Evolutionary conservation across 495 filamentous ascomycete species (phyloP), one percentile per base, ranked within the genome.

Genomic region (Neurospora sublineolata): DNA sequence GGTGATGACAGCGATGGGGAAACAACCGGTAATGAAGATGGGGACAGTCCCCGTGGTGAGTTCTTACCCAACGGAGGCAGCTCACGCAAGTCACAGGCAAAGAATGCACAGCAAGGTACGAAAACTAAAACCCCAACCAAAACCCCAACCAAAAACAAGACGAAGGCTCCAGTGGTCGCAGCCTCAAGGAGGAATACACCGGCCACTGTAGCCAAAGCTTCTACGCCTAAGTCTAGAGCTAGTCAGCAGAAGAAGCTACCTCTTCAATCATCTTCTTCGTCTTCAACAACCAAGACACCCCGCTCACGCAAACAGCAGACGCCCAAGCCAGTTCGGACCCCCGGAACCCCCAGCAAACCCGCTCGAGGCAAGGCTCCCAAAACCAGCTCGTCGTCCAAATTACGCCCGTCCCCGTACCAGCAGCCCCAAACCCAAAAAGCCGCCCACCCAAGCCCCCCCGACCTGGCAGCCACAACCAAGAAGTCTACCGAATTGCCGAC

Each of bases 1-100:
- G 79, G 71, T 41, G 77, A 79, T 9, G 74, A 75, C 33, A 78
- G 76, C n/a, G 77, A 75, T 7, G 70, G 70, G 39, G 76, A 77
- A 67, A 71, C 75, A 37, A 78, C 69, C 60, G 76, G 73, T 30
- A 74, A 72, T 68, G 79, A 74, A 74, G 70, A 70, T 11, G 10
- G 68, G 20, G 23, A 68, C 41, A 75, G 79, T 72, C 69, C 46
- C 44, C 74, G 52, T 44, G 73, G 75, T 75, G 71, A 74, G 77
- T 75, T 67, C 10, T 37, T 33, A 38, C 52, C 60, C 37, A 70
- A 69, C 30, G 70, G 73, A 41, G 37, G 67, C 71, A 69, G 71
- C 64, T 73, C 44, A 36, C 39, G 42, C 33, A 70, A 69, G 40
- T 69, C 37, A 69, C 64, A 74, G 70, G 67, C 64, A 36, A 72